Evolutionary conservation across 2,329 filamentous ascomycete species (phyloP).

Genomic region (Coniella vitis): DNA sequence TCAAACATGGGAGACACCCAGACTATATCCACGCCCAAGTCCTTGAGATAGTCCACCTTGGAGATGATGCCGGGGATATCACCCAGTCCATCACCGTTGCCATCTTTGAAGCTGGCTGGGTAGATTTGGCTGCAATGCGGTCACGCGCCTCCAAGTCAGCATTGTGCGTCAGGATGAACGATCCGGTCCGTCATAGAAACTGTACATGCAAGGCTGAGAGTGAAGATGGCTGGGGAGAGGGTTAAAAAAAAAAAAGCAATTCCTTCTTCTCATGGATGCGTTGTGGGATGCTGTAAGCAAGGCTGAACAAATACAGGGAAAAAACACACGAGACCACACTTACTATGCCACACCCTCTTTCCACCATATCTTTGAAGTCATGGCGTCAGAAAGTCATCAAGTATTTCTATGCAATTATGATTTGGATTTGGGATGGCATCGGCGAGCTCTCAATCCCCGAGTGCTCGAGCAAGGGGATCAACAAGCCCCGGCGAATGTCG

Average conservation of each 20-base stretch:
- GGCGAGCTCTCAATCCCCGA: too few species aligned
- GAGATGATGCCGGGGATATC: slow-evolving; percentile 47
- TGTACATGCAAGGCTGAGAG: too few species aligned
- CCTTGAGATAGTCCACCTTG: slow-evolving; percentile 44
- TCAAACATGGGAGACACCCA: slow-evolving; percentile 34
- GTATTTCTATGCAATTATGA: not conserved
- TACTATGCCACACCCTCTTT: slow-evolving; percentile 16
- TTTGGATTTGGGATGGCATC: too few species aligned
- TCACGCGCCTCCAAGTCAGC: not conserved
- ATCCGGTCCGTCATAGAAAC: too few species aligned
- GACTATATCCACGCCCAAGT: slow-evolving; percentile 44
- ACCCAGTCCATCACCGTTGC: slow-evolving; percentile 46
- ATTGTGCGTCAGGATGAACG: too few species aligned
- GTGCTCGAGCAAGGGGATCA: too few species aligned
- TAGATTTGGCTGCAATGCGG: slow-evolving; percentile 40
- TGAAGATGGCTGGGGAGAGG: too few species aligned
- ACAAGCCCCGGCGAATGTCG: not conserved
- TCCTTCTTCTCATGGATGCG: too few species aligned
- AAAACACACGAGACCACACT: not conserved
- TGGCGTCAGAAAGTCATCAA: not conserved
- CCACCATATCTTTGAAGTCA: slow-evolving; percentile 13
- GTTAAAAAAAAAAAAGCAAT: too few species aligned
- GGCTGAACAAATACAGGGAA: too few species aligned
- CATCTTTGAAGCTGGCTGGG: slow-evolving; percentile 48
- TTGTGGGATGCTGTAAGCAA: too few species aligned